phyloP scores from a whole-genome alignment of 2,329 filamentous ascomycete genomes.

The Metarhizium rileyi region DNA sequence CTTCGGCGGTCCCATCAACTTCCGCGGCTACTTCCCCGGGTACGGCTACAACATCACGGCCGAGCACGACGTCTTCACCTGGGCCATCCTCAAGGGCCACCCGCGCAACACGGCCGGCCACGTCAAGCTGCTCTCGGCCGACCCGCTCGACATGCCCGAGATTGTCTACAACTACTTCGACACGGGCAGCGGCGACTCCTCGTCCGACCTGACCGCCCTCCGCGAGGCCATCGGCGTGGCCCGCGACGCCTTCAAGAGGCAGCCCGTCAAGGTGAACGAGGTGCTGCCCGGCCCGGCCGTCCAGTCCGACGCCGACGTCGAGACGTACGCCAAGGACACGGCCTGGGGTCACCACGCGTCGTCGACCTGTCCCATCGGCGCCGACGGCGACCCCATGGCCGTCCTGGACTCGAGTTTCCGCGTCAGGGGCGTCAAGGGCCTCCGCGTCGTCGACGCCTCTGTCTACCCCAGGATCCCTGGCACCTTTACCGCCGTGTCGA shows the following conservation, averaged over 20 bases:
- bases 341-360: conserved; percentile 50
- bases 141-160: conserved; percentile 53
- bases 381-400: conserved; percentile 40
- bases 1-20: conserved; percentile 18
- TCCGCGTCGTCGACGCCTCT: conserved; percentile 50
- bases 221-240: conserved; percentile 45
- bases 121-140: conserved; percentile 48
- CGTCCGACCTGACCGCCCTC: conserved; percentile 41
- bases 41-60: conserved; percentile 13
- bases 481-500: conserved; percentile 37
- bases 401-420: conserved; percentile 46
- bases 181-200: conserved; percentile 35
- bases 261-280: conserved; percentile 11
- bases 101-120: conserved; percentile 52
- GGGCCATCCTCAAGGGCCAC: conserved; percentile 45
- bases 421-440: conserved; percentile 40
- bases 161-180: conserved; percentile 56
- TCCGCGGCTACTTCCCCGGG: conserved; percentile 19
- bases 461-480: conserved; percentile 41
- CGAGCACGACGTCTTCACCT: conserved; percentile 26
- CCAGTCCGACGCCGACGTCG: conserved; percentile 29
- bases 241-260: conserved; percentile 28
- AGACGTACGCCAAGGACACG: conserved; percentile 35
- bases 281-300: conserved; percentile 27
- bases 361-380: conserved; percentile 45